phyloP scores from a whole-genome alignment of 768 basidiomycete species.

The Lactarius tabidus region DNA sequence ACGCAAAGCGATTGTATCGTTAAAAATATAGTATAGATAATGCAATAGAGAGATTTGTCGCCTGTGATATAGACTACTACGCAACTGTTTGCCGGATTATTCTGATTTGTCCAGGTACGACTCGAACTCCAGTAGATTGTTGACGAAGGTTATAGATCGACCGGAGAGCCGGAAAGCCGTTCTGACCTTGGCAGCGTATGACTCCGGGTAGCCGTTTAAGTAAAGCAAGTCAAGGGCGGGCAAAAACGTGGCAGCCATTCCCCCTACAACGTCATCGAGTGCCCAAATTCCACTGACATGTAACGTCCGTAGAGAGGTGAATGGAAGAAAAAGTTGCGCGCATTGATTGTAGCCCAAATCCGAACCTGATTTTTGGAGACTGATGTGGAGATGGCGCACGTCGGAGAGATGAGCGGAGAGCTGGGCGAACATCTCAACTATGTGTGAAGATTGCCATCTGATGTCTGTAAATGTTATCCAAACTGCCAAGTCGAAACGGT shows the following conservation, averaged over 20 bases:
- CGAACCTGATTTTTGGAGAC: neutral
- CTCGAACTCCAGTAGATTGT: neutral
- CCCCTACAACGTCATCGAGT: neutral
- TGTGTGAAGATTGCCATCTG: neutral
- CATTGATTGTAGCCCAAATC: neutral
- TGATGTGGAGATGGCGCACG: neutral
- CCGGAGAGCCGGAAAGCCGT: neutral
- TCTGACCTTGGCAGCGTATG: too few relatives aligned
- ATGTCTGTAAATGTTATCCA: neutral
- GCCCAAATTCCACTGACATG: too few relatives aligned
- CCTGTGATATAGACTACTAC: too few relatives aligned
- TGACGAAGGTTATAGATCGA: neutral
- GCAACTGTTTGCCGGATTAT: too few relatives aligned
- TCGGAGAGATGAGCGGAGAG: neutral
- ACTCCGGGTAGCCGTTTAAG: too few relatives aligned
- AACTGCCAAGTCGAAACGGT: too few relatives aligned
- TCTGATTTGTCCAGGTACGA: too few relatives aligned
- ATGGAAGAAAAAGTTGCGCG: neutral
- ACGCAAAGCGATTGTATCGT: too few relatives aligned
- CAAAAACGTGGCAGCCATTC: neutral
- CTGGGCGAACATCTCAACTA: neutral
- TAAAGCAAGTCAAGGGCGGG: neutral
- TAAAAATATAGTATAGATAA: too few relatives aligned
- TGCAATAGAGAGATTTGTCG: too few relatives aligned
- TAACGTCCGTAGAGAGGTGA: neutral